These are phyloP conservation scores for Cucurbita maxima DNA, from an alignment of 306 rosid species.

Conservation along the genomic window DNA sequence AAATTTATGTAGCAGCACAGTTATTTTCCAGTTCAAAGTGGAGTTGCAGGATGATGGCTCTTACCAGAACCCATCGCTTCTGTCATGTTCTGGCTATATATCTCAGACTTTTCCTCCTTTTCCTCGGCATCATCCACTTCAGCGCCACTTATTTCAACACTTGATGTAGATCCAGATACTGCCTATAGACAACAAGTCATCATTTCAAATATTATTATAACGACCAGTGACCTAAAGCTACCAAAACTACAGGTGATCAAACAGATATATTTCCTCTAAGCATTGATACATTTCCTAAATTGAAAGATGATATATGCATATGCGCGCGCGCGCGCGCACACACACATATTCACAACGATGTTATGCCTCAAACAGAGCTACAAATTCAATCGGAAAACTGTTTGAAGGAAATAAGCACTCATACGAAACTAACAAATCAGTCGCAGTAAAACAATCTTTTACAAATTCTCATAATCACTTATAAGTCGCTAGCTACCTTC, in stretches of 20 bases:
- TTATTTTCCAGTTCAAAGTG: neutral
- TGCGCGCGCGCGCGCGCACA: no score
- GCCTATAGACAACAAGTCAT: constrained; percentile 36
- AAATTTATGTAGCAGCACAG: neutral
- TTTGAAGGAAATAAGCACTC: neutral
- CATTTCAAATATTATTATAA: neutral
- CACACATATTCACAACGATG: neutral
- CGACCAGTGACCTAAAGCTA: neutral
- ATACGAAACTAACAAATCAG: neutral
- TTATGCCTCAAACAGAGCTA: neutral
- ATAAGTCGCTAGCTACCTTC: constrained; percentile 31
- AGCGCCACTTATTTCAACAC: constrained; percentile 41
- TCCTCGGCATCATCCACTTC: constrained; percentile 17
- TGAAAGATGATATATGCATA: no score
- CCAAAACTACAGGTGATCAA: neutral
- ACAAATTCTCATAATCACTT: neutral
- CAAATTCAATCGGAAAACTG: neutral
- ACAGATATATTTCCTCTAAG: neutral
- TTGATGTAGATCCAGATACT: constrained; percentile 48
- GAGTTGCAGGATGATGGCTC: constrained; percentile 10
- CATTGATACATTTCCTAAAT: neutral
- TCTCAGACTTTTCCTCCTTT: constrained; percentile 64
- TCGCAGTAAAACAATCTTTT: neutral
- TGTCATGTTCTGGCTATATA: constrained; percentile 67
- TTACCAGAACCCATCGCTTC: constrained; percentile 98